Base-by-base conservation (phyloP, 768 basidiomycete genomes). In the Lentinula guzmanii region DNA sequence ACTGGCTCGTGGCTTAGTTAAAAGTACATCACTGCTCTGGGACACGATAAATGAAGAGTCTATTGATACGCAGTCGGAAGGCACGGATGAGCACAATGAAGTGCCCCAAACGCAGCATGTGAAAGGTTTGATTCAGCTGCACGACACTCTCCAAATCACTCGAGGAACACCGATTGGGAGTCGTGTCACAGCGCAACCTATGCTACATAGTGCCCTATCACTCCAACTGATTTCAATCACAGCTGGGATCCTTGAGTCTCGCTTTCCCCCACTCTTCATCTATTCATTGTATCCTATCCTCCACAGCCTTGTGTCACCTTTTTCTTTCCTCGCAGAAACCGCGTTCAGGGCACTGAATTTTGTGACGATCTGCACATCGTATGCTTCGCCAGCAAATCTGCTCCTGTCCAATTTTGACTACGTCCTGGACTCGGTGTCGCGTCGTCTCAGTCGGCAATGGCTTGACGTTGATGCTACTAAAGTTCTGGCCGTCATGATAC, bases 321-420 rank as follows among this genome's bases (percentile, higher is more conserved):
- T 77, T 2, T 76, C 84, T 2, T 80, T 87, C 68, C 76, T 96
- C 6, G 86, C 89, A 6, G 78, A 84, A 1, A 90, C 90, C n/a
- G 95, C 89, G 1, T 75, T 88, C 8, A 84, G 87, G 4, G 79
- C 93, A 1, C 78, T 99, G 58, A 72, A 82, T 62, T 86, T 81
- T 62, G 82, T 96, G 37, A 81, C 94, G 6, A 75, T 79, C n/a
- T 78, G 84, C 58, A 86, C 89, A 2, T 93, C 90, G 4, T 95
- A 94, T 67, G 93, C 95, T n/a, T 90, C 93, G 3, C 82, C 92
- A 0, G 85, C 88, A 48, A 95, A 95, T 68, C 79, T 98, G 31
- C 78, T 99, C 5, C 80, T 98, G 42, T 89, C 95, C 21, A 97
- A 99, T 72, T 96, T 96, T 65, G 96, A 99, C 73, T 98, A 99